Conservation (phyloP, 2,329 filamentous ascomycete species). For the Eutypa lata region DNA sequence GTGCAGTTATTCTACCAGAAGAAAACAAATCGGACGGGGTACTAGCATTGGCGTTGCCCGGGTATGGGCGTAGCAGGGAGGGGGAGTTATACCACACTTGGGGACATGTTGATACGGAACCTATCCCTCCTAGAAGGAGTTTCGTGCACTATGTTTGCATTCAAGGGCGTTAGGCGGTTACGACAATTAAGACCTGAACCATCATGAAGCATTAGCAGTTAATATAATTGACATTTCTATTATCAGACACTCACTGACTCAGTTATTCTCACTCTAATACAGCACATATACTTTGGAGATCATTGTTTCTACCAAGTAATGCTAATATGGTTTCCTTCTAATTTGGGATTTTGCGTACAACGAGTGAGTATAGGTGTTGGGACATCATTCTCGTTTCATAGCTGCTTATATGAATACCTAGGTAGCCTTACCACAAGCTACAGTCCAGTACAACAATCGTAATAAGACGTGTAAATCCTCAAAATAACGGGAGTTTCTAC, state of each 20-base stretch:
- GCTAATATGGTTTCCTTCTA: too few species aligned
- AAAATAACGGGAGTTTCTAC: too few species aligned
- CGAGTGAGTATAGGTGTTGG: too few species aligned
- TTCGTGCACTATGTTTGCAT: neutral
- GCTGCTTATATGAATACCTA: too few species aligned
- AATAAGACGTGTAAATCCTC: too few species aligned
- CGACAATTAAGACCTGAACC: neutral
- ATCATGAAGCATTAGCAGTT: neutral
- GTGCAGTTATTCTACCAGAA: slow-evolving; percentile 61
- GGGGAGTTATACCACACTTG: neutral
- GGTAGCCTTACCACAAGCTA: too few species aligned
- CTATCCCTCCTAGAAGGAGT: neutral
- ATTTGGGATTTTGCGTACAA: too few species aligned
- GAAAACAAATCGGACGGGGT: slow-evolving; percentile 61
- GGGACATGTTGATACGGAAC: neutral
- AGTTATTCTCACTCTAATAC: too few species aligned
- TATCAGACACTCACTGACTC: neutral
- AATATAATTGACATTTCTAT: neutral
- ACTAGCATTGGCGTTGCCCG: slow-evolving; percentile 49
- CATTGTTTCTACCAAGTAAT: too few species aligned
- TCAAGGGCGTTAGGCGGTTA: neutral
- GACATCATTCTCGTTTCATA: too few species aligned
- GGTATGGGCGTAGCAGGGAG: slow-evolving; percentile 37
- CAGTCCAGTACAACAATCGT: too few species aligned
- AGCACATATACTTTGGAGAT: too few species aligned